Percentiles rank a stretch among this genome's conserved stretches.
These are phyloP conservation scores for Halophytophthora polymorphica DNA, from an alignment of 352 stramenopile species.

Conservation along the genomic window DNA sequence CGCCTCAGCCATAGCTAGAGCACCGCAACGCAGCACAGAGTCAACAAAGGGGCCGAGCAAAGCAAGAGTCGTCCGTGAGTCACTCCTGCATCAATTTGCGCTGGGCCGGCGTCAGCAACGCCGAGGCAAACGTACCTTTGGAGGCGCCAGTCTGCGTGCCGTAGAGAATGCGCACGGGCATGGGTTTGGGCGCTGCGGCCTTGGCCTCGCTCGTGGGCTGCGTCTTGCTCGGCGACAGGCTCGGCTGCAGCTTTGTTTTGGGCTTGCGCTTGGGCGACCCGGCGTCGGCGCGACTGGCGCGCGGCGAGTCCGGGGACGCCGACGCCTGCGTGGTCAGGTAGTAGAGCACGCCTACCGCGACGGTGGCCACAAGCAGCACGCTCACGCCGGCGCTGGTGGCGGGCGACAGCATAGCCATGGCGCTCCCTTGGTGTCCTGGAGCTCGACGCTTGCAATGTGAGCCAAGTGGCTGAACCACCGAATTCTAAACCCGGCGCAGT, in stretches of 20 bases:
- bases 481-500: no score
- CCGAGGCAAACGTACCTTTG: conserved; percentile 35
- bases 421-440: conserved; percentile 1
- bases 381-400: conserved; percentile 31
- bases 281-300: not conserved
- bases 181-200: conserved; percentile 19
- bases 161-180: conserved; percentile 81
- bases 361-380: conserved; percentile 46
- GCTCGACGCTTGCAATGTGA: conserved; percentile 6
- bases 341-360: conserved; percentile 44
- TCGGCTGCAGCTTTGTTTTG: conserved; percentile 16
- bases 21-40: not conserved
- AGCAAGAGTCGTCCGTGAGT: not conserved
- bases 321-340: conserved; percentile 20
- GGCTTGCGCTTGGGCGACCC: conserved; percentile 15
- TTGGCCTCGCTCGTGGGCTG: conserved; percentile 19
- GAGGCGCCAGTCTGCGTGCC: conserved; percentile 84
- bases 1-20: conserved; percentile 58
- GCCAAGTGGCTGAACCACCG: conserved; percentile 8
- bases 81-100: not conserved
- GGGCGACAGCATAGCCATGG: conserved; percentile 29
- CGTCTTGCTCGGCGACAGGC: conserved; percentile 7
- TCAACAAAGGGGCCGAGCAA: not conserved
- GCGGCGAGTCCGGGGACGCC: conserved; percentile 12
- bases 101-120: not conserved